Conservation (phyloP, 108 stramenopile species). For the Cyclostephanos tholiformis region DNA sequence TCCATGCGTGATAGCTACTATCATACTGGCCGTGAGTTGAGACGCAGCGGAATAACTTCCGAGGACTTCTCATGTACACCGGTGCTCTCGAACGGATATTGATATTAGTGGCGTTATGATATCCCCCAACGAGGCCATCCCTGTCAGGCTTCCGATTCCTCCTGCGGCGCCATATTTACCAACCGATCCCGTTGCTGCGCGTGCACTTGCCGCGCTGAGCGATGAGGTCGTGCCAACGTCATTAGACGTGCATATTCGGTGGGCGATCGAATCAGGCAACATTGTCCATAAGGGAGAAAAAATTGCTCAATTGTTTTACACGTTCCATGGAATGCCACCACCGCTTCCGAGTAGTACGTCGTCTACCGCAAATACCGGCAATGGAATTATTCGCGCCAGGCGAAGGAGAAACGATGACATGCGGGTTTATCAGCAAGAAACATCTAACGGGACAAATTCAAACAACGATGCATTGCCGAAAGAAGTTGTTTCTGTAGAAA, state of each 20-base stretch:
- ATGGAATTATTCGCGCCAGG: background rate
- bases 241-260: slow-evolving; percentile 26
- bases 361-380: background rate
- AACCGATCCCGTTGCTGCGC: background rate
- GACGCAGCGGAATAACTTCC: too few relatives aligned
- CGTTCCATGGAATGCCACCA: background rate
- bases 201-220: background rate
- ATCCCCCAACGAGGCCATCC: slow-evolving; percentile 5
- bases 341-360: background rate
- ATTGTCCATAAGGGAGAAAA: slow-evolving; percentile 30
- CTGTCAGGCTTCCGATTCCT: slow-evolving; percentile 22
- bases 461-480: slow-evolving; percentile 9
- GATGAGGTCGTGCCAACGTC: slow-evolving; percentile 9
- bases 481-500: background rate
- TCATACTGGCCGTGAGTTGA: too few relatives aligned
- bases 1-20: too few relatives aligned
- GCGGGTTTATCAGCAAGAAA: slow-evolving; percentile 2
- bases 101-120: background rate
- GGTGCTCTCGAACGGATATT: background rate
- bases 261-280: slow-evolving; percentile 24
- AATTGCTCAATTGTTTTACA: slow-evolving; percentile 26
- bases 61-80: background rate
- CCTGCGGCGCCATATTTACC: background rate
- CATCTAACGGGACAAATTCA: background rate
- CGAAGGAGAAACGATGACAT: background rate